These are phyloP conservation scores for Lentinula novae-zelandiae DNA, from an alignment of 1,284 basidiomycete genomes.

Conservation along the genomic window DNA sequence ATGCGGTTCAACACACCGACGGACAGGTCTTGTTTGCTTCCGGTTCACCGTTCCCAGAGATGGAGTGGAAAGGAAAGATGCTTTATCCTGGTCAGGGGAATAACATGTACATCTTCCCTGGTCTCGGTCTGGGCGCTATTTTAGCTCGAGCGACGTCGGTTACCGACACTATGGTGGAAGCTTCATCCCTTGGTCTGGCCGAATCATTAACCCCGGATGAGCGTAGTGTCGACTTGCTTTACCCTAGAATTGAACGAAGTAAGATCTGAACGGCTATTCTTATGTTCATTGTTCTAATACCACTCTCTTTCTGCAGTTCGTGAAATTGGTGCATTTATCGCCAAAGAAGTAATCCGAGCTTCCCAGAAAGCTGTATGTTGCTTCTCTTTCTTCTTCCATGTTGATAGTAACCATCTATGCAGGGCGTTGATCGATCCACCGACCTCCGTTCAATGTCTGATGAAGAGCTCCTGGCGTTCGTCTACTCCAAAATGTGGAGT, in stretches of 20 bases:
- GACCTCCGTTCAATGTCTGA: conserved; percentile 58
- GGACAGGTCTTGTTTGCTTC: conserved; percentile 85
- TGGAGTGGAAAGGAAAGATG: conserved; percentile 53
- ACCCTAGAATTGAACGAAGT: conserved; percentile 75
- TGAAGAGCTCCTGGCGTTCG: conserved; percentile 46
- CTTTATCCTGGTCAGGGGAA: conserved; percentile 89
- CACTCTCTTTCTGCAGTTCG: conserved; percentile 38
- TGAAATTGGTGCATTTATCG: conserved; percentile 78
- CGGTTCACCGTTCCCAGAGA: conserved; percentile 84
- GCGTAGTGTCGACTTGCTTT: conserved; percentile 59
- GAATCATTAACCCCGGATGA: conserved; percentile 76
- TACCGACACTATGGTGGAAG: conserved; percentile 81
- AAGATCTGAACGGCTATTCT: conserved; percentile 14
- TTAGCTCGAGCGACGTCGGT: conserved; percentile 63
- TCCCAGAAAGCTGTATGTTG: conserved; percentile 69
- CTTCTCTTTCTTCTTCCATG: conserved; percentile 1
- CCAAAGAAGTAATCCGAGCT: conserved; percentile 68
- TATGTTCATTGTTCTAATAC: background rate
- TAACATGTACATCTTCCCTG: conserved; percentile 83
- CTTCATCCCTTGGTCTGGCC: conserved; percentile 74
- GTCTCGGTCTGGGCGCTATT: conserved; percentile 80
- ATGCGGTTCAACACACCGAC: conserved; percentile 75
- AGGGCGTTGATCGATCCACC: conserved; percentile 58
- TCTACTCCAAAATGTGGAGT: conserved; percentile 69
- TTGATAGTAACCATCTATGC: conserved; percentile 3